Percentiles rank a stretch among this genome's conserved stretches.
Evolutionary conservation across 2,329 filamentous ascomycete species (phyloP).

Genomic region (Paracoccidioides lutzii): DNA sequence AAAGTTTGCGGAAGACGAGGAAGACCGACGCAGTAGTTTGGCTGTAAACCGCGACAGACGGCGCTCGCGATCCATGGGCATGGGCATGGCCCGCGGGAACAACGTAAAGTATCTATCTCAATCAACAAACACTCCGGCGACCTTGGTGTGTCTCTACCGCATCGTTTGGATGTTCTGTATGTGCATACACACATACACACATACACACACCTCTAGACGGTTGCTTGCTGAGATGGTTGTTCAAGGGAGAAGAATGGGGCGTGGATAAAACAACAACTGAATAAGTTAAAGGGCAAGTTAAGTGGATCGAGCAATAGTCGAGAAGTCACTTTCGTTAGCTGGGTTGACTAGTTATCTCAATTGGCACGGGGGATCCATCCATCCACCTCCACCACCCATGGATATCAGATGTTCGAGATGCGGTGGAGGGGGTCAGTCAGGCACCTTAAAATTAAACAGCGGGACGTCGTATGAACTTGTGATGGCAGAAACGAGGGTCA

Average conservation of each 20-base stretch:
- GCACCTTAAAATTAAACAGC: neutral
- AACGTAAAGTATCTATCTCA: neutral
- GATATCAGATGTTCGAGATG: neutral
- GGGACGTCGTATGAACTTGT: too few relatives aligned
- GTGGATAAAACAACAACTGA: too few relatives aligned
- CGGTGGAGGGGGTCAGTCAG: neutral
- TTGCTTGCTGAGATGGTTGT: neutral
- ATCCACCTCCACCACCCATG: too few relatives aligned
- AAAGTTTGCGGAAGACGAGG: slow-evolving; percentile 15
- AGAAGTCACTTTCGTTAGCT: neutral
- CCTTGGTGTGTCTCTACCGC: neutral
- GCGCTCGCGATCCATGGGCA: slow-evolving; percentile 14
- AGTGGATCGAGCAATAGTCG: too few relatives aligned
- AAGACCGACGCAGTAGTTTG: slow-evolving; percentile 27
- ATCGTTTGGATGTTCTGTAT: neutral
- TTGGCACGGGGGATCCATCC: too few relatives aligned
- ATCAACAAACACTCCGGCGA: neutral
- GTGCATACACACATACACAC: neutral
- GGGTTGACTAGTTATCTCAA: neutral
- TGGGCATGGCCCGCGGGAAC: too few relatives aligned
- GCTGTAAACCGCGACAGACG: slow-evolving; percentile 25
- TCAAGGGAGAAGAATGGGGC: neutral
- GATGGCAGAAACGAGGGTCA: neutral
- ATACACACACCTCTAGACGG: neutral
- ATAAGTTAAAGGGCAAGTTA: too few relatives aligned